Evolutionary conservation across 495 filamentous ascomycete genomes (phyloP).

Genomic region (Xylaria sp.): DNA sequence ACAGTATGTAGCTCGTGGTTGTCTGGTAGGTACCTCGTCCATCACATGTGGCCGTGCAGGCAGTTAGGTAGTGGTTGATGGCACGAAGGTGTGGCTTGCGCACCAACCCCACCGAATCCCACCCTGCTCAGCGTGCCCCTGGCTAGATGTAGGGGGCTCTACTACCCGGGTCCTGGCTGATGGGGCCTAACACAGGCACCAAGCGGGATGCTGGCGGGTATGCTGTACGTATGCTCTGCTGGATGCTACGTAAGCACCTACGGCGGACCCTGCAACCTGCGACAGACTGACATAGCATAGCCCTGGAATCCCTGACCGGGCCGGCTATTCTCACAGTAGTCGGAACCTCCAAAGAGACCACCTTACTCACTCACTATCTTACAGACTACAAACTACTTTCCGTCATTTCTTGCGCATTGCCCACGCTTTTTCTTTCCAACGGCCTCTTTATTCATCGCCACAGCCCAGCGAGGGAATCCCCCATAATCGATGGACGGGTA

Average conservation of each 20-base stretch:
- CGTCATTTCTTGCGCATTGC: background rate
- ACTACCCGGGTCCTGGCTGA: background rate
- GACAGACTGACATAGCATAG: constrained; percentile 8
- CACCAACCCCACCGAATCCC: background rate
- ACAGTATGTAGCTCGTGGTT: too few species aligned
- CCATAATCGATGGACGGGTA: constrained; percentile 20
- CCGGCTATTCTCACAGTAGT: constrained; percentile 20
- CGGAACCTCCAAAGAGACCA: constrained; percentile 27
- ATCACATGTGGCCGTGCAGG: constrained; percentile 7
- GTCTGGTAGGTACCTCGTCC: background rate
- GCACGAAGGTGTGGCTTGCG: constrained; percentile 1
- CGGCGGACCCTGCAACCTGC: background rate
- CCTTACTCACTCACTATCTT: constrained; percentile 15
- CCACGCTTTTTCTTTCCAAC: background rate
- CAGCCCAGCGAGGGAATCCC: background rate
- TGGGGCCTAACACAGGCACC: background rate
- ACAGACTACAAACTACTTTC: background rate
- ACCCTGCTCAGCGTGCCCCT: background rate
- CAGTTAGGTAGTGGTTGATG: background rate
- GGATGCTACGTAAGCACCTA: background rate
- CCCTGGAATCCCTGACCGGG: constrained; percentile 6
- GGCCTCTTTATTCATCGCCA: background rate
- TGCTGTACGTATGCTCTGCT: background rate
- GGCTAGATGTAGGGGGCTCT: background rate
- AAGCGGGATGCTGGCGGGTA: background rate